A percentile compares a stretch with the other conserved stretches of the same genome.
These are phyloP conservation scores for Amoebophrya sp. DNA, from an alignment of 169 alveolate species.

Conservation along the genomic window DNA sequence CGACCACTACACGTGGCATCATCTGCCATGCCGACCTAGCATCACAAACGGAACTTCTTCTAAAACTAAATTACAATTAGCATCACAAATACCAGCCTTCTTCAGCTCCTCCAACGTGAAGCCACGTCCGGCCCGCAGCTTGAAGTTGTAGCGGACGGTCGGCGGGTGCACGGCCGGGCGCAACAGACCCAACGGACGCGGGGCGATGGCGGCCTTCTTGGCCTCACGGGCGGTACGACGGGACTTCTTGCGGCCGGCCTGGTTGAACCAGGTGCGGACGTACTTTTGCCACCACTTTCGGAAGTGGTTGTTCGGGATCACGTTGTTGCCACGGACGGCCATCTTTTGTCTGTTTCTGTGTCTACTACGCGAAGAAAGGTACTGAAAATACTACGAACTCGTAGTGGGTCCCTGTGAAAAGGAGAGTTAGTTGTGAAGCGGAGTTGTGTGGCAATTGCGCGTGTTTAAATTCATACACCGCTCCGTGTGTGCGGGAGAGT, in stretches of 20 bases:
- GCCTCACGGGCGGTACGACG: slow-evolving; percentile 81
- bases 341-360: background rate
- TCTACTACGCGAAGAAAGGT: no score
- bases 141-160: slow-evolving; percentile 91
- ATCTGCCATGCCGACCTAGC: background rate
- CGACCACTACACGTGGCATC: background rate
- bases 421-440: no score
- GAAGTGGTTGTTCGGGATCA: slow-evolving; percentile 93
- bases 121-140: slow-evolving; percentile 96
- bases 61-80: no score
- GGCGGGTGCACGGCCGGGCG: slow-evolving; percentile 92
- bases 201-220: slow-evolving; percentile 78
- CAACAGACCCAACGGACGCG: slow-evolving; percentile 88
- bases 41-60: background rate
- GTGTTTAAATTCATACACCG: no score
- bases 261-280: slow-evolving; percentile 95
- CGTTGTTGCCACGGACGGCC: slow-evolving; percentile 70
- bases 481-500: no score
- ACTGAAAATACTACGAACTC: no score
- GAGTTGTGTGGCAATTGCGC: no score
- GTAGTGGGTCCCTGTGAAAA: no score
- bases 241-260: slow-evolving; percentile 91
- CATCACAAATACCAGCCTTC: slow-evolving; percentile 41
- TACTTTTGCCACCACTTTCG: slow-evolving; percentile 93
- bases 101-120: slow-evolving; percentile 95